phyloP scores from a whole-genome alignment of 2,329 filamentous ascomycete species.

The Lachnellula arida region DNA sequence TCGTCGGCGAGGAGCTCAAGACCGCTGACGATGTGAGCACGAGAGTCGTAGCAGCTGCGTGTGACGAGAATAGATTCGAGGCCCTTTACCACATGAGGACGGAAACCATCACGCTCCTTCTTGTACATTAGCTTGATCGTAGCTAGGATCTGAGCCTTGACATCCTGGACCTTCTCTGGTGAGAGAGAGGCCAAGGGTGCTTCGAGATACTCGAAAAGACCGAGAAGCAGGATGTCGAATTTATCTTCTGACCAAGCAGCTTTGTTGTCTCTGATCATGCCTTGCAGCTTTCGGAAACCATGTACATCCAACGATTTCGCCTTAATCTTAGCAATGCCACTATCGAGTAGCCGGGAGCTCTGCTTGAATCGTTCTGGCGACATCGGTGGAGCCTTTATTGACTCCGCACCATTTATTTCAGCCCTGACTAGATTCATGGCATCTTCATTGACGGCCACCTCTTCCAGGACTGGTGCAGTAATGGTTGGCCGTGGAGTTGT shows the following conservation, averaged over 20 bases:
- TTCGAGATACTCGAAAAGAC: slow-evolving; percentile 69
- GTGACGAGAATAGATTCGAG: slow-evolving; percentile 63
- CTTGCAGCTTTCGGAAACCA: slow-evolving; percentile 74
- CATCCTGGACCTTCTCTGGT: slow-evolving; percentile 63
- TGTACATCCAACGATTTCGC: slow-evolving; percentile 71
- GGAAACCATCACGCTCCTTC: slow-evolving; percentile 60
- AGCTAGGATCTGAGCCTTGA: slow-evolving; percentile 69
- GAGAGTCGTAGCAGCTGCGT: slow-evolving; percentile 61
- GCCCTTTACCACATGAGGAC: slow-evolving; percentile 61
- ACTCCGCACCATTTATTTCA: slow-evolving; percentile 13
- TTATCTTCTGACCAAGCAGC: slow-evolving; percentile 61
- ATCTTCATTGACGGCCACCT: slow-evolving; percentile 56
- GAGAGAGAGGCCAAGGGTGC: slow-evolving; percentile 50
- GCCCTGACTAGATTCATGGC: slow-evolving; percentile 22
- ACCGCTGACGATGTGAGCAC: slow-evolving; percentile 68
- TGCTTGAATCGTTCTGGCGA: slow-evolving; percentile 53
- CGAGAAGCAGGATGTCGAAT: slow-evolving; percentile 62
- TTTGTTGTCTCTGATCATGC: slow-evolving; percentile 63
- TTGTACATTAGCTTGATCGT: slow-evolving; percentile 70
- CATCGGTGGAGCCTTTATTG: slow-evolving; percentile 19
- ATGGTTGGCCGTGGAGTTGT: slow-evolving; percentile 42
- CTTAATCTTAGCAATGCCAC: slow-evolving; percentile 69
- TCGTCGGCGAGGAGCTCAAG: slow-evolving; percentile 71
- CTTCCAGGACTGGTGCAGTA: slow-evolving; percentile 50
- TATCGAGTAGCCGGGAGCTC: slow-evolving; percentile 61